Evolutionary conservation across 2,329 filamentous ascomycete species (phyloP).

Genomic region (Rosellinia necatrix): DNA sequence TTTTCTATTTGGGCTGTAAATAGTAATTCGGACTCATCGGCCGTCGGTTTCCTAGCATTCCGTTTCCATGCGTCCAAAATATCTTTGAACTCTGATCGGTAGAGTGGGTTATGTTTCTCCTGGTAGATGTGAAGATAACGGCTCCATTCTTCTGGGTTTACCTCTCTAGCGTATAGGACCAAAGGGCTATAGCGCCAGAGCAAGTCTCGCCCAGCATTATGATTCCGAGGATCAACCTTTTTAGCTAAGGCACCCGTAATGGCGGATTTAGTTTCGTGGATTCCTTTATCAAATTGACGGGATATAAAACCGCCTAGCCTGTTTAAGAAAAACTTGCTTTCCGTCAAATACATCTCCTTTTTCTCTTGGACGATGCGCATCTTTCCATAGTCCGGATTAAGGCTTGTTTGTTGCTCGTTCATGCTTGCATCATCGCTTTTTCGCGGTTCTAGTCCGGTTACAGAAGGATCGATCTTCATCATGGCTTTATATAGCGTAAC

Average conservation of each 20-base stretch:
- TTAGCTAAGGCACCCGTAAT: slow-evolving; percentile 64
- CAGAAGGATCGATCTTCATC: slow-evolving; percentile 86
- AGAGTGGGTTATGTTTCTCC: slow-evolving; percentile 73
- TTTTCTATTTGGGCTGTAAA: slow-evolving; percentile 86
- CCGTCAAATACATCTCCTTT: slow-evolving; percentile 82
- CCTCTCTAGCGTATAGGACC: slow-evolving; percentile 85
- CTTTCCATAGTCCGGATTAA: slow-evolving; percentile 77
- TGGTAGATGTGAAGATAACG: slow-evolving; percentile 80
- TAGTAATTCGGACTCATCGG: slow-evolving; percentile 81
- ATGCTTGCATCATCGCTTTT: slow-evolving; percentile 55
- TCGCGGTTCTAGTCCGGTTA: slow-evolving; percentile 58
- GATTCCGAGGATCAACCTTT: slow-evolving; percentile 72
- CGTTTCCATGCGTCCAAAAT: slow-evolving; percentile 80
- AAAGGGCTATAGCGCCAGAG: slow-evolving; percentile 89
- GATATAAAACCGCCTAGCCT: slow-evolving; percentile 83
- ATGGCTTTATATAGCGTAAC: slow-evolving; percentile 89
- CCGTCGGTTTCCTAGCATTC: slow-evolving; percentile 72
- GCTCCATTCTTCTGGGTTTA: slow-evolving; percentile 82
- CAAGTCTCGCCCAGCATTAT: slow-evolving; percentile 71
- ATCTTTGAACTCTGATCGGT: slow-evolving; percentile 80
- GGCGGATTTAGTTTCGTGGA: slow-evolving; percentile 69
- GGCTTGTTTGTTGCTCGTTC: slow-evolving; percentile 52
- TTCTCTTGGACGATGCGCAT: slow-evolving; percentile 96
- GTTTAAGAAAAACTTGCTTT: slow-evolving; percentile 76
- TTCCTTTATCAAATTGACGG: slow-evolving; percentile 76